Conservation (phyloP, 352 stramenopile species). For the Pythium chondricola region DNA sequence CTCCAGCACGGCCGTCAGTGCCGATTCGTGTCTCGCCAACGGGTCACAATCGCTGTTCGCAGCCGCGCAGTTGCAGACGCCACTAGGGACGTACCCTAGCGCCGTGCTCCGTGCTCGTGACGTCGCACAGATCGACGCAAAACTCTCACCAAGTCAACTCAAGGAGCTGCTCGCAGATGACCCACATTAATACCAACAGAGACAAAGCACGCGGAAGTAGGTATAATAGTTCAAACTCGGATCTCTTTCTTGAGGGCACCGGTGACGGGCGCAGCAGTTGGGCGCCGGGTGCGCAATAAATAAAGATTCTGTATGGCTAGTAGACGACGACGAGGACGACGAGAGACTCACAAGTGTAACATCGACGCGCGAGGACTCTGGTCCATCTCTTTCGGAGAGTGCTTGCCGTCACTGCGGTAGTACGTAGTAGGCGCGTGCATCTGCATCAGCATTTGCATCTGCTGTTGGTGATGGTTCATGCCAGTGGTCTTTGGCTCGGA, state of each 20-base stretch:
- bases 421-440: slow-evolving; percentile 1
- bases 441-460: slow-evolving; percentile 1
- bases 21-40: slow-evolving; percentile 36
- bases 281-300: slow-evolving; percentile 13
- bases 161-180: slow-evolving; percentile 1
- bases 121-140: slow-evolving; percentile 37
- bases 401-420: slow-evolving; percentile 5
- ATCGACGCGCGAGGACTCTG: slow-evolving; percentile 13
- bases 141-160: slow-evolving; percentile 26
- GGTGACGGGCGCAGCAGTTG: not conserved
- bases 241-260: slow-evolving; percentile 7
- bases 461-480: slow-evolving; percentile 9
- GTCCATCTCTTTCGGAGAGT: slow-evolving; percentile 10
- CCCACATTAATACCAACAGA: not conserved
- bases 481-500: slow-evolving; percentile 6
- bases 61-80: slow-evolving; percentile 44
- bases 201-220: not conserved
- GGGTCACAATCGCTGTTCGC: slow-evolving; percentile 64
- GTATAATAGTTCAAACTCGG: not conserved
- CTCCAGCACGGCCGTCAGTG: slow-evolving; percentile 40
- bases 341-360: slow-evolving; percentile 3
- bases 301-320: not conserved
- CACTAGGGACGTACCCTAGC: slow-evolving; percentile 55
- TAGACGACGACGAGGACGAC: not conserved
- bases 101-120: slow-evolving; percentile 54